A percentile compares a stretch with the other conserved stretches of the same genome.
phyloP scores from a whole-genome alignment of 169 alveolate genomes.

The Amoebophrya sp. region DNA sequence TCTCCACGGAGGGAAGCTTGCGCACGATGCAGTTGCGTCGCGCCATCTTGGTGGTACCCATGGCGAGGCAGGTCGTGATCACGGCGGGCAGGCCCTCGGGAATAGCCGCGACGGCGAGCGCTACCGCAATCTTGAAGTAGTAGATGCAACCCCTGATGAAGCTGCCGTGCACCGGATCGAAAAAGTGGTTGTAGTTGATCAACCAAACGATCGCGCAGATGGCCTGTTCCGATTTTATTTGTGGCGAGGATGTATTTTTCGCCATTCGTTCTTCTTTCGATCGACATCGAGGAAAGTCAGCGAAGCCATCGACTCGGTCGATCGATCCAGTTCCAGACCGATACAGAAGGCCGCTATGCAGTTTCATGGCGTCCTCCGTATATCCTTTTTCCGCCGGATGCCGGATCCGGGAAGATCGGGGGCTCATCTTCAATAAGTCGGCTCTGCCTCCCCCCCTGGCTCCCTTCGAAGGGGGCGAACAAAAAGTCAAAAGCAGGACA shows the following conservation, averaged over 20 bases:
- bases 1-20: constrained; percentile 89
- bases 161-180: constrained; percentile 91
- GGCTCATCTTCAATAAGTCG: background rate
- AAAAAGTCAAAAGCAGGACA: background rate
- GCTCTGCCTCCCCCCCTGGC: constrained; percentile 7
- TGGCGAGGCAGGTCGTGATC: constrained; percentile 94
- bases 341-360: background rate
- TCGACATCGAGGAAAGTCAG: too few species aligned
- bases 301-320: background rate
- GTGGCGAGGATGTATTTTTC: too few species aligned
- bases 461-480: constrained; percentile 2
- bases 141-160: constrained; percentile 85
- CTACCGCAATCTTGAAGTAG: constrained; percentile 93
- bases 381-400: background rate
- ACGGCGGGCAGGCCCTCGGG: constrained; percentile 99
- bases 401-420: background rate
- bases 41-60: constrained; percentile 90
- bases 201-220: constrained; percentile 90
- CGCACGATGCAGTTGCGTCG: constrained; percentile 84
- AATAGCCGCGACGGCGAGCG: constrained; percentile 99
- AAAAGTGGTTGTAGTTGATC: constrained; percentile 85
- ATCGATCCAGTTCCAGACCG: background rate
- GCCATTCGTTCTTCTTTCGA: too few species aligned
- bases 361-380: background rate
- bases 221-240: too few species aligned